phyloP scores from a whole-genome alignment of 2,329 filamentous ascomycete genomes.

The Penicillium sp. region DNA sequence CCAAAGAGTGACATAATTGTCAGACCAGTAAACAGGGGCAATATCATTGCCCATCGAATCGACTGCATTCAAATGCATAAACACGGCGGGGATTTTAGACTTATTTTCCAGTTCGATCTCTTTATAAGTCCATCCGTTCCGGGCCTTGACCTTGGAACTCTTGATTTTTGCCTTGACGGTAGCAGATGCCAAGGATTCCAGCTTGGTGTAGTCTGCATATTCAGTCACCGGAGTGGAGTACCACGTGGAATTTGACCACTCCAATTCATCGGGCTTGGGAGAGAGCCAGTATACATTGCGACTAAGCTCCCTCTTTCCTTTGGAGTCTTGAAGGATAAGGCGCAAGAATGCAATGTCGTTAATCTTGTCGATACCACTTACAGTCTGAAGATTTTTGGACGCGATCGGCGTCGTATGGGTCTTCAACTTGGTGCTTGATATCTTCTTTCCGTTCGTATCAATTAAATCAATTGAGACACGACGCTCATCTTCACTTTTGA shows the following conservation, averaged over 20 bases:
- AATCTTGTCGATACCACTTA: slow-evolving; percentile 38
- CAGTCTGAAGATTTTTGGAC: slow-evolving; percentile 41
- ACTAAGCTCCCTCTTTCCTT: slow-evolving; percentile 45
- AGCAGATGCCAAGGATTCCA: slow-evolving; percentile 48
- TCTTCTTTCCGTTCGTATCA: slow-evolving; percentile 49
- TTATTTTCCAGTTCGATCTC: slow-evolving; percentile 57
- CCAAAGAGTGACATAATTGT: slow-evolving; percentile 68
- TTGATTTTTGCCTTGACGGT: slow-evolving; percentile 38
- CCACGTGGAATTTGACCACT: slow-evolving; percentile 64
- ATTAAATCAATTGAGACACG: slow-evolving; percentile 57
- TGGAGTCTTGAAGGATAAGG: slow-evolving; percentile 49
- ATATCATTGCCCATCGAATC: slow-evolving; percentile 51
- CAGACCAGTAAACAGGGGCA: slow-evolving; percentile 60
- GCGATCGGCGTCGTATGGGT: slow-evolving; percentile 52
- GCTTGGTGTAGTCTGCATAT: slow-evolving; percentile 54
- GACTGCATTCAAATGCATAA: slow-evolving; percentile 58
- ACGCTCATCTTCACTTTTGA: slow-evolving; percentile 46
- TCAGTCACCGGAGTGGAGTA: slow-evolving; percentile 61
- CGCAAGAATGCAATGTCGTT: slow-evolving; percentile 56
- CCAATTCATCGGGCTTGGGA: slow-evolving; percentile 51
- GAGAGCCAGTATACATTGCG: slow-evolving; percentile 66
- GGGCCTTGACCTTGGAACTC: not conserved
- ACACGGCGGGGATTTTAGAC: slow-evolving; percentile 60
- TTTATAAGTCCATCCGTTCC: slow-evolving; percentile 14
- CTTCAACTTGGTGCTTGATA: slow-evolving; percentile 41